Evolutionary conservation across 495 filamentous ascomycete genomes (phyloP).

Genomic region (Xylaria castorea): DNA sequence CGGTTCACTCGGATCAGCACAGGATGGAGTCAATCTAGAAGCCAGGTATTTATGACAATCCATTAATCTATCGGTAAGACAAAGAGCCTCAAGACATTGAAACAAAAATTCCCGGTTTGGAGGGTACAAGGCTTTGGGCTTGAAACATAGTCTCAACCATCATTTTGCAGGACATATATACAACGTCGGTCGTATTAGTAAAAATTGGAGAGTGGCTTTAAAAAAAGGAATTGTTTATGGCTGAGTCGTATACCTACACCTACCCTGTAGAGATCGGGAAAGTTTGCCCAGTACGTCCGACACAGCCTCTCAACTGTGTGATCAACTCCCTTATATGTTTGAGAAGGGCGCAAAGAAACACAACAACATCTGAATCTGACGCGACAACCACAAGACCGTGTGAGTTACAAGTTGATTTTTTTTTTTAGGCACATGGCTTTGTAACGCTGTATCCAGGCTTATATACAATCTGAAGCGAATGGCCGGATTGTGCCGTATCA

Average conservation of each 20-base stretch:
- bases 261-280: neutral
- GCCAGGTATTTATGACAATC: neutral
- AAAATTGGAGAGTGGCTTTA: neutral
- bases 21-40: neutral
- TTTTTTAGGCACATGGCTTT: neutral
- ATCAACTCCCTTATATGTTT: neutral
- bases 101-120: slow-evolving; percentile 8
- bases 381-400: neutral
- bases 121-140: neutral
- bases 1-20: slow-evolving; percentile 1
- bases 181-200: neutral
- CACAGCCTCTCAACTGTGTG: neutral
- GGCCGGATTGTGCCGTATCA: neutral
- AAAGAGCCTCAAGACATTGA: slow-evolving; percentile 10
- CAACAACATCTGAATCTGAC: neutral
- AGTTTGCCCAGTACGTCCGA: neutral
- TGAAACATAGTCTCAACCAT: neutral
- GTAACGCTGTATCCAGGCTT: neutral
- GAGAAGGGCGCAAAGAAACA: neutral
- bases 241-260: neutral
- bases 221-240: neutral
- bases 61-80: neutral
- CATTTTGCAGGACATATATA: neutral
- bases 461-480: neutral
- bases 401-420: neutral